Conservation (phyloP, 768 basidiomycete genomes). For the Kwoniella botswanensis region DNA sequence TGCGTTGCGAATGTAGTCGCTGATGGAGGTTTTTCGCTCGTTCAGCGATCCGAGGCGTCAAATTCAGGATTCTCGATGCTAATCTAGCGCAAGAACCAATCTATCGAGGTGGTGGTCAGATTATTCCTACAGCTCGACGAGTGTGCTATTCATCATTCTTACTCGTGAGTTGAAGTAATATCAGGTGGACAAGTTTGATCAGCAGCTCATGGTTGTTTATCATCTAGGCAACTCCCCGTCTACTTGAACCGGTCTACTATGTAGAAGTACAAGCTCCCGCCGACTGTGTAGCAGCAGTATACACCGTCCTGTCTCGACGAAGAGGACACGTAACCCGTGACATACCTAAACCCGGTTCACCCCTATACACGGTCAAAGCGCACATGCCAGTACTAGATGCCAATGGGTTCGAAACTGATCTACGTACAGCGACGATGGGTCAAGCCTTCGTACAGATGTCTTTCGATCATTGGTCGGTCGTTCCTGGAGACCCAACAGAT, state of each 20-base stretch:
- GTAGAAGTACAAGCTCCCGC: conserved; percentile 99
- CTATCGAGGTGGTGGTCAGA: conserved; percentile 96
- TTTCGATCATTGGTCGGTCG: conserved; percentile 98
- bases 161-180: conserved; percentile 69
- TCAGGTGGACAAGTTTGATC: too few relatives aligned
- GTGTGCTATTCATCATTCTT: conserved; percentile 99
- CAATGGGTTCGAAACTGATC: conserved; percentile 97
- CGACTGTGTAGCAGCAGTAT: conserved; percentile 97
- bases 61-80: conserved; percentile 93
- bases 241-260: conserved; percentile 98
- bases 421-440: conserved; percentile 95
- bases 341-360: conserved; percentile 96
- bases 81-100: conserved; percentile 93
- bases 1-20: background rate
- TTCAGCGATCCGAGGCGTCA: conserved; percentile 95
- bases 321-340: conserved; percentile 99
- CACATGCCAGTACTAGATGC: conserved; percentile 98
- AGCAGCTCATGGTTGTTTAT: background rate
- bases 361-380: conserved; percentile 96
- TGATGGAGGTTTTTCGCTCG: conserved; percentile 1
- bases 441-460: conserved; percentile 98
- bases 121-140: conserved; percentile 96
- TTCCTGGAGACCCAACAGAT: conserved; percentile 99
- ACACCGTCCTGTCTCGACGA: conserved; percentile 96
- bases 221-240: conserved; percentile 83